Percentiles rank a stretch among this genome's conserved stretches.
Evolutionary conservation across 108 stramenopile genomes (phyloP).

Genomic region (Schizochytrium sp.): DNA sequence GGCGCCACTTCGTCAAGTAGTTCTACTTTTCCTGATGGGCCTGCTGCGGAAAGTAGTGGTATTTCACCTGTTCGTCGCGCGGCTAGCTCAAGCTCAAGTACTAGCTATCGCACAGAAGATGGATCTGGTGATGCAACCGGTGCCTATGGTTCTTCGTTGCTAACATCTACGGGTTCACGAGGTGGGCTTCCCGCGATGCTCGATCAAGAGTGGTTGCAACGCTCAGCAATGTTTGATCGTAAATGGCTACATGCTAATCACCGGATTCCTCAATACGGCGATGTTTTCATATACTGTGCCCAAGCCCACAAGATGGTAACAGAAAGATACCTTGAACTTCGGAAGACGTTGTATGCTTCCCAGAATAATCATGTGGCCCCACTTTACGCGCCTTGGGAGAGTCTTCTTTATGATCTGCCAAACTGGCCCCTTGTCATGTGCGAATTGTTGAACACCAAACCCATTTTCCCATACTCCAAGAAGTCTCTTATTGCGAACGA

Average conservation of each 20-base stretch:
- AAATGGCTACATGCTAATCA: neutral
- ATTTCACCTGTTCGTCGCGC: constrained; percentile 4
- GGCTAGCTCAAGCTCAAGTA: constrained; percentile 9
- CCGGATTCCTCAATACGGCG: constrained; percentile 23
- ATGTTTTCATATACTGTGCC: neutral
- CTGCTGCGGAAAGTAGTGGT: too few species aligned
- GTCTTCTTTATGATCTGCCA: neutral
- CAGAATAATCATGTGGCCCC: neutral
- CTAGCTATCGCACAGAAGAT: constrained; percentile 41
- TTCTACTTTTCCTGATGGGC: too few species aligned
- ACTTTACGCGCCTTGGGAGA: constrained; percentile 42
- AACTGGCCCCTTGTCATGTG: constrained; percentile 48
- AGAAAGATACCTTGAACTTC: neutral
- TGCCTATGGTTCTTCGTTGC: neutral
- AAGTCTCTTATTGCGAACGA: constrained; percentile 29
- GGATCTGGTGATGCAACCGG: neutral
- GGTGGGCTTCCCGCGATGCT: neutral
- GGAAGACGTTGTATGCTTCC: constrained; percentile 36
- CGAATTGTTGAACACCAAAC: neutral
- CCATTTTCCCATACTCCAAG: neutral
- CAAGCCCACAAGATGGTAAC: constrained; percentile 36
- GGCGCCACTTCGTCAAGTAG: too few species aligned
- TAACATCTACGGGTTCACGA: neutral
- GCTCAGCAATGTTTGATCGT: neutral
- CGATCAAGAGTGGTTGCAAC: constrained; percentile 39